Evolutionary conservation across 495 filamentous ascomycete genomes (phyloP).

Genomic region (Sordaria brevicollis): DNA sequence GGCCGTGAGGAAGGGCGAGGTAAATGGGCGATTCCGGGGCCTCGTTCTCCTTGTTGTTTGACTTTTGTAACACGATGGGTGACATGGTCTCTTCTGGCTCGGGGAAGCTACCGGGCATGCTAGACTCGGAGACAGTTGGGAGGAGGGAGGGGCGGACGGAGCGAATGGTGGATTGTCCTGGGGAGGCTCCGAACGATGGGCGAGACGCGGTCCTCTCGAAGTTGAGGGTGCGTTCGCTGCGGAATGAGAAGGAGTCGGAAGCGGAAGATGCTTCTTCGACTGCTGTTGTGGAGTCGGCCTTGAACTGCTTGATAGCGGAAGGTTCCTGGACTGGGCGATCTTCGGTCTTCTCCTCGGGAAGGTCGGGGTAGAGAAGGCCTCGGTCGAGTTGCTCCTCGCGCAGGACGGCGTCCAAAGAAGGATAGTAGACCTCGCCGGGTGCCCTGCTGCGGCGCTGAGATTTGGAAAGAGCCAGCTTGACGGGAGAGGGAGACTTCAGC

Average conservation of each 20-base stretch:
- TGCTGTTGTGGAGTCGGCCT: conserved; percentile 8
- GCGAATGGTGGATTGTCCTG: conserved; percentile 46
- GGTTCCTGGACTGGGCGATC: conserved; percentile 13
- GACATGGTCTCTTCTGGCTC: not conserved
- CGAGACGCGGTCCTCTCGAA: conserved; percentile 30
- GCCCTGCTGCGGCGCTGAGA: conserved; percentile 12
- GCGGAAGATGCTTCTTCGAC: conserved; percentile 20
- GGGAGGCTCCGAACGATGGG: conserved; percentile 37
- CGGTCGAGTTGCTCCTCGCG: conserved; percentile 13
- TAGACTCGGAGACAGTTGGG: conserved; percentile 12
- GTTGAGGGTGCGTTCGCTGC: conserved; percentile 45
- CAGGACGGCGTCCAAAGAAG: conserved; percentile 22
- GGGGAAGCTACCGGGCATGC: conserved; percentile 44
- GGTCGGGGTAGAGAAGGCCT: conserved; percentile 34
- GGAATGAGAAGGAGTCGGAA: conserved; percentile 50
- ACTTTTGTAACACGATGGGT: not conserved
- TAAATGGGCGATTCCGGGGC: conserved; percentile 17
- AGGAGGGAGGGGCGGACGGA: conserved; percentile 43
- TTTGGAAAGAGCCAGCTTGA: conserved; percentile 36
- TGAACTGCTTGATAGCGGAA: conserved; percentile 4
- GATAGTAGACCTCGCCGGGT: conserved; percentile 25
- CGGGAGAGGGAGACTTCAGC: conserved; percentile 32
- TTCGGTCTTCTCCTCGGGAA: conserved; percentile 11
- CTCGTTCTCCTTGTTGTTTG: conserved; percentile 38
- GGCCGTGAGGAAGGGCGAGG: conserved; percentile 49